These are phyloP conservation scores for Jaenimonas drosophilae DNA, from an alignment of 208 protist species.

Conservation along the genomic window DNA sequence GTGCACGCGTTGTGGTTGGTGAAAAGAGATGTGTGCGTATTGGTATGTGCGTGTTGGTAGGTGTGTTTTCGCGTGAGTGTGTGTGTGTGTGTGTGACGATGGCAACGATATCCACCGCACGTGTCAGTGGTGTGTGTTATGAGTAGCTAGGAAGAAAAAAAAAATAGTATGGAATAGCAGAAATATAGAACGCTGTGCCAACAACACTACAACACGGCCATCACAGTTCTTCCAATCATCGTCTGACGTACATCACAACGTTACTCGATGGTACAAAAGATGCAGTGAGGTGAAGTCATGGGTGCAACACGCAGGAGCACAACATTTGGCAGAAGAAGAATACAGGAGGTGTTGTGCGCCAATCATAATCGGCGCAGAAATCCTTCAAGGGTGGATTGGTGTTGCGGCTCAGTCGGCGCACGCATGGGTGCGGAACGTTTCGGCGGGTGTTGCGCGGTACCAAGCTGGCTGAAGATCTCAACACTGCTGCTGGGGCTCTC, in stretches of 20 bases:
- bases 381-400: too few species aligned
- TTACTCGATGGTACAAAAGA: too few species aligned
- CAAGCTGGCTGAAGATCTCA: slow-evolving; percentile 1
- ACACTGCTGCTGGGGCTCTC: slow-evolving; percentile 2
- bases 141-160: slow-evolving; percentile 2
- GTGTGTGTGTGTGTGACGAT: background rate
- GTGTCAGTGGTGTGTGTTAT: background rate
- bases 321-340: too few species aligned
- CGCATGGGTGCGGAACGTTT: too few species aligned
- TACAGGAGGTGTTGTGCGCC: too few species aligned
- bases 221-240: background rate
- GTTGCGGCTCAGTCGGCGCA: background rate
- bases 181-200: slow-evolving; percentile 1
- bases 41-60: background rate
- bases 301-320: too few species aligned
- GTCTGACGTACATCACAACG: too few species aligned
- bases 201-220: slow-evolving; percentile 2
- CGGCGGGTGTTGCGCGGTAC: too few species aligned
- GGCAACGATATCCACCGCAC: background rate
- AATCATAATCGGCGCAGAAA: too few species aligned
- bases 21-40: background rate
- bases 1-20: background rate
- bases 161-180: slow-evolving; percentile 2
- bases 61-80: slow-evolving; percentile 1
- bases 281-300: too few species aligned